phyloP scores from a whole-genome alignment of 495 filamentous ascomycete genomes.

The Neurospora sp. region DNA sequence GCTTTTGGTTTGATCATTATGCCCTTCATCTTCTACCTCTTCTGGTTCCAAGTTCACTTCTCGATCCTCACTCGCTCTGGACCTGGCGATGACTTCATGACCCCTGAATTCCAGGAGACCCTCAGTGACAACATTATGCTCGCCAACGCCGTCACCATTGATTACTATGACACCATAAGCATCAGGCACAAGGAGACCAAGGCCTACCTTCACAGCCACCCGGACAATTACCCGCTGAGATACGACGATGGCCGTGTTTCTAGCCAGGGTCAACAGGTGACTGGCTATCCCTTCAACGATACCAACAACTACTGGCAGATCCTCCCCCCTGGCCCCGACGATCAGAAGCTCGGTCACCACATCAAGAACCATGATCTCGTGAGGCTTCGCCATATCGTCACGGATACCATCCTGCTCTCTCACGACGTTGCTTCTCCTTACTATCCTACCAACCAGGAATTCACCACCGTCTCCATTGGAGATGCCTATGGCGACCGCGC shows the following conservation, averaged over 20 bases:
- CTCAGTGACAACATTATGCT: conserved; percentile 89
- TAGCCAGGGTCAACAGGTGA: conserved; percentile 95
- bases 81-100: conserved; percentile 98
- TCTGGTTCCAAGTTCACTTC: conserved; percentile 99
- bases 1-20: conserved; percentile 73
- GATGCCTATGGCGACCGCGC: conserved; percentile 66
- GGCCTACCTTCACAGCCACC: conserved; percentile 88
- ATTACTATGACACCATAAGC: conserved; percentile 84
- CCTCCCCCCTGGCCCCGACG: conserved; percentile 51
- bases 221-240: conserved; percentile 77
- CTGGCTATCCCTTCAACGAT: conserved; percentile 94
- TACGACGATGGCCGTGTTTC: conserved; percentile 98
- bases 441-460: conserved; percentile 97
- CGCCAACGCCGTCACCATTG: conserved; percentile 68
- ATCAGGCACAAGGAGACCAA: conserved; percentile 96
- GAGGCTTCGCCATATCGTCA: conserved; percentile 78
- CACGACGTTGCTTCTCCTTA: conserved; percentile 98
- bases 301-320: conserved; percentile 99
- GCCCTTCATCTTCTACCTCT: conserved; percentile 95
- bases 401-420: conserved; percentile 79
- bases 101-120: conserved; percentile 94
- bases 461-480: conserved; percentile 69
- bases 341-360: conserved; percentile 42
- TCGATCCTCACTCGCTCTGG: conserved; percentile 79
- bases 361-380: conserved; percentile 83